Percentiles rank a stretch among this genome's conserved stretches.
phyloP scores from a whole-genome alignment of 2,329 filamentous ascomycete genomes.

The Bipolaris bicolor region DNA sequence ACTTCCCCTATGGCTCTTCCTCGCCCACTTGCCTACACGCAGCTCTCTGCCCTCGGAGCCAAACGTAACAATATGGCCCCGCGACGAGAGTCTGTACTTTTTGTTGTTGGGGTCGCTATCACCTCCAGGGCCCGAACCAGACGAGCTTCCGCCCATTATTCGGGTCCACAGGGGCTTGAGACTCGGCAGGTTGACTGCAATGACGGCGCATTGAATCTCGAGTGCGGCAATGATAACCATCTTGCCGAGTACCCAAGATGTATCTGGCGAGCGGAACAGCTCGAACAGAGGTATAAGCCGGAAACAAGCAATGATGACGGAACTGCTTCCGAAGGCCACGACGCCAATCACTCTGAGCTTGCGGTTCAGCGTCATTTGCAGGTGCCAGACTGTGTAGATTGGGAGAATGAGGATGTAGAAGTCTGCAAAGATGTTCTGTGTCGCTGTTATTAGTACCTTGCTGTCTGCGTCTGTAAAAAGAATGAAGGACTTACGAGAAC shows the following conservation, averaged over 20 bases:
- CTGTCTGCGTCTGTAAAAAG: background rate
- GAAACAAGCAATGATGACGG: constrained; percentile 4
- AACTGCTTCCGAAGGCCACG: background rate
- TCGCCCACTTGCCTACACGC: background rate
- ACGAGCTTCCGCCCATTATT: background rate
- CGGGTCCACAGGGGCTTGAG: constrained; percentile 3
- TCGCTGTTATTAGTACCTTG: background rate
- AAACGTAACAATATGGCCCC: background rate
- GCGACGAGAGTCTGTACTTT: background rate
- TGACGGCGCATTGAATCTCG: constrained; percentile 5
- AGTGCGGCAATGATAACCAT: constrained; percentile 3
- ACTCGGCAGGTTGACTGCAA: background rate
- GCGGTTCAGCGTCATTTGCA: background rate
- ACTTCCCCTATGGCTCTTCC: background rate
- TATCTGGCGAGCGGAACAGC: background rate
- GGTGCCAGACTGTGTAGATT: background rate
- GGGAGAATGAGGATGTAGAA: constrained; percentile 1
- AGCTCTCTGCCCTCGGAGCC: background rate
- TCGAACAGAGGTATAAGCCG: constrained; percentile 1
- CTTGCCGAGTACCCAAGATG: background rate
- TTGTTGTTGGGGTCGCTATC: background rate
- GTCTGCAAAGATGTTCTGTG: constrained; percentile 5
- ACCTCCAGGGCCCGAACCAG: background rate
- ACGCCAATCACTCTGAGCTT: background rate
- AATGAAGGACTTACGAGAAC: background rate